These are phyloP conservation scores for Combretum micranthum DNA, from an alignment of 345 rosid species.

Conservation along the genomic window DNA sequence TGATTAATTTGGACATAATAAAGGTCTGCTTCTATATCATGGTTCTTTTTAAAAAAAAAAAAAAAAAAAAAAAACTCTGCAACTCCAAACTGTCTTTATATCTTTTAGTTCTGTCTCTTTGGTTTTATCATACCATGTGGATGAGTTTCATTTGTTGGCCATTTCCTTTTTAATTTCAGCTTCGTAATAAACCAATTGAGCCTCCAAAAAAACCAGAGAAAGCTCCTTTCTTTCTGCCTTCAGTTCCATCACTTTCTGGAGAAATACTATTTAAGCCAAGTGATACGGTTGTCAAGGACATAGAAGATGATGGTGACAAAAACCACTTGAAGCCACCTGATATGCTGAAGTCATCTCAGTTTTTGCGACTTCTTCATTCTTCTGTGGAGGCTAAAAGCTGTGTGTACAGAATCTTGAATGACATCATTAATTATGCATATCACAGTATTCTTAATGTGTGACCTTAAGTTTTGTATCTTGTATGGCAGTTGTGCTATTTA, in stretches of 20 bases:
- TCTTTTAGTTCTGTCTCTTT: background rate
- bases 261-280: constrained; percentile 64
- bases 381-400: constrained; percentile 51
- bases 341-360: constrained; percentile 25
- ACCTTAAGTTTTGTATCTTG: constrained; percentile 6
- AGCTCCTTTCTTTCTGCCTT: constrained; percentile 92
- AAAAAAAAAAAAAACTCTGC: no score
- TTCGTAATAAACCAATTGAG: constrained; percentile 84
- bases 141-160: background rate
- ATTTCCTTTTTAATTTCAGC: constrained; percentile 23
- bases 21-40: constrained; percentile 42
- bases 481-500: constrained; percentile 62
- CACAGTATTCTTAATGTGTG: no score
- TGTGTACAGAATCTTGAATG: constrained; percentile 15
- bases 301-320: constrained; percentile 22
- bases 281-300: constrained; percentile 34
- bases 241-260: constrained; percentile 79
- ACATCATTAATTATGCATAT: no score
- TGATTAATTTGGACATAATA: constrained; percentile 89
- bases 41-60: background rate
- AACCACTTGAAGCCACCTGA: constrained; percentile 26
- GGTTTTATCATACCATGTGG: background rate
- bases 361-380: constrained; percentile 55
- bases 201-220: constrained; percentile 86
- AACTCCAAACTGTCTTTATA: background rate